phyloP scores from a whole-genome alignment of 2,329 filamentous ascomycete species.

The Colletotrichum scovillei region DNA sequence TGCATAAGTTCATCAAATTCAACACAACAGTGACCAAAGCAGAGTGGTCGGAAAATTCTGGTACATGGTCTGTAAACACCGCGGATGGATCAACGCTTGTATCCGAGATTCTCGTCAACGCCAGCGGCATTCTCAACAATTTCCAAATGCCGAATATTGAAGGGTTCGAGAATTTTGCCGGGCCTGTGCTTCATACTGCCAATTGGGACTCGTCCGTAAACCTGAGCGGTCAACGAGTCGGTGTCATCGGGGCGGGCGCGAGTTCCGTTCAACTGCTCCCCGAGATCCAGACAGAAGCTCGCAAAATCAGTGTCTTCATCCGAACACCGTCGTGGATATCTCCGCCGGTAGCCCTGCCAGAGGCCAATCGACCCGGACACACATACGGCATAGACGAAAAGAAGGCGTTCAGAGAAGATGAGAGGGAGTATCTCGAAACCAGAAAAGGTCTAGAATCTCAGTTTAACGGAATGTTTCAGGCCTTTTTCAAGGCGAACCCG shows the following conservation, averaged over 20 bases:
- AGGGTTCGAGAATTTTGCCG: slow-evolving; percentile 57
- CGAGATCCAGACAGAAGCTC: slow-evolving; percentile 52
- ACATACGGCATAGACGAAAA: slow-evolving; percentile 16
- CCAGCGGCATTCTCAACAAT: slow-evolving; percentile 42
- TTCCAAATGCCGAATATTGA: slow-evolving; percentile 61
- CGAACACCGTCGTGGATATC: slow-evolving; percentile 59
- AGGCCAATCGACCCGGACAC: slow-evolving; percentile 25
- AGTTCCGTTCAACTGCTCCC: slow-evolving; percentile 55
- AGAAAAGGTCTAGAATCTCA: slow-evolving; percentile 51
- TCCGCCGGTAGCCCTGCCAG: slow-evolving; percentile 39
- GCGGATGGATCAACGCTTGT: slow-evolving; percentile 16
- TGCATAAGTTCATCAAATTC: slow-evolving; percentile 44
- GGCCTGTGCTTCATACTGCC: slow-evolving; percentile 56
- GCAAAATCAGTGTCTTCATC: slow-evolving; percentile 57
- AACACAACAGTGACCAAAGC: slow-evolving; percentile 39
- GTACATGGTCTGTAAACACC: slow-evolving; percentile 47
- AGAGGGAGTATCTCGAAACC: slow-evolving; percentile 23
- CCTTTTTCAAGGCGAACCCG: slow-evolving; percentile 48
- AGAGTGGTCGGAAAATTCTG: slow-evolving; percentile 48
- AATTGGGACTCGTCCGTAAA: slow-evolving; percentile 55
- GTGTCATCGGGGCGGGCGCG: slow-evolving; percentile 47
- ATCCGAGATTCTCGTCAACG: slow-evolving; percentile 38
- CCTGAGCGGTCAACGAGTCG: slow-evolving; percentile 48
- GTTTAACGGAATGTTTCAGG: slow-evolving; percentile 52
- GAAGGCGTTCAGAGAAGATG: slow-evolving; percentile 15